These are phyloP conservation scores for Hymenoscyphus infarciens DNA, from an alignment of 2,329 filamentous ascomycete genomes.

Conservation along the genomic window DNA sequence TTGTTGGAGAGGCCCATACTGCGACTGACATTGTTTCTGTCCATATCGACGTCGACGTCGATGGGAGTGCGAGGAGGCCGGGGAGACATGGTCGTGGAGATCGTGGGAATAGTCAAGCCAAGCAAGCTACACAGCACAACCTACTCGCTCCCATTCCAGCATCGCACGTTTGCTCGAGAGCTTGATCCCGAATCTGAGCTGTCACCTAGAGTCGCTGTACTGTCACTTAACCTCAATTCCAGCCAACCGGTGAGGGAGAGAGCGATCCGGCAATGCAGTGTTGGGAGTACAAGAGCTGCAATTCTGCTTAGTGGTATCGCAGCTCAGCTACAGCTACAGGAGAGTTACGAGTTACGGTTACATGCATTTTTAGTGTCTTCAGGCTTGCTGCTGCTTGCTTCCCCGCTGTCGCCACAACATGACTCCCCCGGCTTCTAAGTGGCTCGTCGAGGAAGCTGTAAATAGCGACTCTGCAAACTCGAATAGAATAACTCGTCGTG, in stretches of 20 bases:
- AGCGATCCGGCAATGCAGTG: neutral
- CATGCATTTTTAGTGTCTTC: neutral
- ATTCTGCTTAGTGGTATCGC: neutral
- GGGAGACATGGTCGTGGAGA: neutral
- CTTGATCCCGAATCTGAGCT: neutral
- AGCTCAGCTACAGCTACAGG: too few species aligned
- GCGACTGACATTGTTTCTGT: slow-evolving; percentile 21
- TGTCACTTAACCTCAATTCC: neutral
- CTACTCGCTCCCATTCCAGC: neutral
- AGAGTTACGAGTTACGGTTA: neutral
- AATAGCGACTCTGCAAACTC: too few species aligned
- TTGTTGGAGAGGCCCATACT: slow-evolving; percentile 28
- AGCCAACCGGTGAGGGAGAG: neutral
- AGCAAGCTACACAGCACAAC: neutral
- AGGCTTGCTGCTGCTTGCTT: neutral
- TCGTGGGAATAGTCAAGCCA: neutral
- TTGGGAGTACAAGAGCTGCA: neutral
- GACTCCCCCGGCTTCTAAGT: too few species aligned
- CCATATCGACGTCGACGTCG: neutral
- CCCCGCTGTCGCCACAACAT: neutral
- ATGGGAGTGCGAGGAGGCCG: neutral
- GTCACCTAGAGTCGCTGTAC: neutral
- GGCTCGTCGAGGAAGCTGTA: too few species aligned
- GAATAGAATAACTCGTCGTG: too few species aligned
- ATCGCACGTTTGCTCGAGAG: neutral